These are phyloP conservation scores for California macrophylla DNA, from an alignment of 441 rosid species.

Conservation along the genomic window DNA sequence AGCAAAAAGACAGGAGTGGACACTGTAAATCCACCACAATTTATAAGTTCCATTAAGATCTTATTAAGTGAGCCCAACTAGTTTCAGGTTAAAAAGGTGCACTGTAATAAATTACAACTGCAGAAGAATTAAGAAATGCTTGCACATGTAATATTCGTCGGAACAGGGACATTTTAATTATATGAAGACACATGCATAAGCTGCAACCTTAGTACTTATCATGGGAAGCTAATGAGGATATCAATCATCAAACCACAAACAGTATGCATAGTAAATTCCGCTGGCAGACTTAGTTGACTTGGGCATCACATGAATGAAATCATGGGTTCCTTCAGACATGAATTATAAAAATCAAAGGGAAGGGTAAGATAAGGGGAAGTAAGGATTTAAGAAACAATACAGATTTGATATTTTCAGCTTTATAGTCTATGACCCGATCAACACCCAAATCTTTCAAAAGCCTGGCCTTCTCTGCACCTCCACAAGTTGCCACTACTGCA, in stretches of 20 bases:
- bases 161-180: background rate
- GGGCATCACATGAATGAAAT: background rate
- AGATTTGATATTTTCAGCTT: slow-evolving; percentile 67
- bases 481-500: slow-evolving; percentile 83
- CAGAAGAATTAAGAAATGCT: background rate
- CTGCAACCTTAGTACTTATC: background rate
- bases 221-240: background rate
- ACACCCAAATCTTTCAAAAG: slow-evolving; percentile 76
- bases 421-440: slow-evolving; percentile 81
- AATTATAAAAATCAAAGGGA: background rate
- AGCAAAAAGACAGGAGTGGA: background rate
- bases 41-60: background rate
- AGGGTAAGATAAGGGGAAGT: slow-evolving; percentile 4
- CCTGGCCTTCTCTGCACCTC: slow-evolving; percentile 75
- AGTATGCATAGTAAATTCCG: background rate
- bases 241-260: background rate
- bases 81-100: background rate
- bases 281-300: background rate
- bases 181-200: background rate
- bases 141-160: background rate
- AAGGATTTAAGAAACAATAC: slow-evolving; percentile 33
- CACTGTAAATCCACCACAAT: background rate
- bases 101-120: background rate
- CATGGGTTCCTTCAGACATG: background rate
- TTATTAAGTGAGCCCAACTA: background rate